Evolutionary conservation across 805 yeast species (phyloP), one percentile per base, ranked within the genome.

Genomic region (Zygoascus ofunaensis): DNA sequence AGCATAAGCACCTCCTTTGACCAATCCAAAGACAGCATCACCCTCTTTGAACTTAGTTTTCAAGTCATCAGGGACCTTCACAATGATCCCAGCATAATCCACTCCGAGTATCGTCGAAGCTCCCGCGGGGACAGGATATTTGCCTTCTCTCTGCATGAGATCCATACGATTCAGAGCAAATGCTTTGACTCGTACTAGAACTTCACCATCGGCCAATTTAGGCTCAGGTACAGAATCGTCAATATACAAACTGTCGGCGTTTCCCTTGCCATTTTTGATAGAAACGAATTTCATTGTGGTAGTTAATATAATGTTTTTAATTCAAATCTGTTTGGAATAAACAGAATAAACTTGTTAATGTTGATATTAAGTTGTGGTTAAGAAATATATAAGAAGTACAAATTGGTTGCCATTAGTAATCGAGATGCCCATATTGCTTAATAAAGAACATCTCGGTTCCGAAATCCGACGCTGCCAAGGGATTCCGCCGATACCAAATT

Each of bases 1-100:
- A 5, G 69, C 66, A 43, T 62, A 63, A 3, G 69, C 63, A 4
- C 71, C 71, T 8, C 68, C 68, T 4, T 50, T 46, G 1, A 52
- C 59, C 18, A 63, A 51, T 1, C 71, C 71, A 45, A 60, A 59
- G 18, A 66, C 71, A 10, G 49, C 44, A 34, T 65, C 67, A 5
- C 67, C 68, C 3, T 51, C 54, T 7, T 43, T 49, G 45, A 59
- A 60, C 4, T 42, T 45, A 15, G 45, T 37, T 7, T 44, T 39
- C 17, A 41, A 30, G 18, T 45, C 53, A 5, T 41, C 39, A 18
- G 44, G 43, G 8, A 53, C 34, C 20, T 52, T 46, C 14, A 33
- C 55, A 26, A 66, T 48, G 4, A 45, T 44, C 5, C 71, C 71
- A 12, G 66, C 51, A 43, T 65, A 66, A 44, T 64, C 70, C 3